Percentiles rank a stretch among this genome's conserved stretches.
Conservation (phyloP, 2,329 filamentous ascomycete species). For the Emergomyces orientalis region DNA sequence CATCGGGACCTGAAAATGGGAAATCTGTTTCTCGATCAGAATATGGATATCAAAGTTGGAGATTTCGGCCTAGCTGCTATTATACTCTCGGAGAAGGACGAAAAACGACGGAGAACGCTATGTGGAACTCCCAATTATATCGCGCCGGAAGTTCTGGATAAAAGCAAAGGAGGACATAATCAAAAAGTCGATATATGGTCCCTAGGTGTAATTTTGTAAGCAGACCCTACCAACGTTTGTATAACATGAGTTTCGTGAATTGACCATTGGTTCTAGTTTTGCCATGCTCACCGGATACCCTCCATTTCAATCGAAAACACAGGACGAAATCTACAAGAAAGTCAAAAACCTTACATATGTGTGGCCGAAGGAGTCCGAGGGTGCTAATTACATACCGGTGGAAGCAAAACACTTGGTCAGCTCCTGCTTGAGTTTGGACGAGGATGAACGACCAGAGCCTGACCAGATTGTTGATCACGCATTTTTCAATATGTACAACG, state of each 20-base stretch:
- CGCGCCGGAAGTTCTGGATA: conserved; percentile 89
- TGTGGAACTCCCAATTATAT: conserved; percentile 99
- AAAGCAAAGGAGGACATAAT: conserved; percentile 87
- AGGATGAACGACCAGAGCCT: conserved; percentile 41
- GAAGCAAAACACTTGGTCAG: conserved; percentile 42
- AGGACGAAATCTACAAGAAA: conserved; percentile 45
- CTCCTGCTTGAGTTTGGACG: conserved; percentile 39
- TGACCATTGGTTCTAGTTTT: conserved; percentile 51
- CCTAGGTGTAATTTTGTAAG: conserved; percentile 88
- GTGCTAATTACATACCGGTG: conserved; percentile 39
- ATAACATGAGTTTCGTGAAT: conserved; percentile 13
- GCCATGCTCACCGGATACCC: conserved; percentile 95
- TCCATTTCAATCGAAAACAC: conserved; percentile 73
- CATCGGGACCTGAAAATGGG: conserved; percentile 97
- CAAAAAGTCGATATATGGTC: conserved; percentile 99
- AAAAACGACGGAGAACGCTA: conserved; percentile 77
- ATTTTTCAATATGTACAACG: conserved; percentile 43
- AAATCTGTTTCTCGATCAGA: conserved; percentile 85
- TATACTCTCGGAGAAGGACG: conserved; percentile 81
- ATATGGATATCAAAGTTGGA: conserved; percentile 97
- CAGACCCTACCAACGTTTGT: conserved; percentile 3
- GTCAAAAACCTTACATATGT: conserved; percentile 40
- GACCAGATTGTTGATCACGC: conserved; percentile 43
- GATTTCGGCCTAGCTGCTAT: conserved; percentile 93
- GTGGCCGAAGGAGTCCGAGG: conserved; percentile 40